Evolutionary conservation across 1,284 basidiomycete species (phyloP).

Genomic region (Laetiporus sulphureus): DNA sequence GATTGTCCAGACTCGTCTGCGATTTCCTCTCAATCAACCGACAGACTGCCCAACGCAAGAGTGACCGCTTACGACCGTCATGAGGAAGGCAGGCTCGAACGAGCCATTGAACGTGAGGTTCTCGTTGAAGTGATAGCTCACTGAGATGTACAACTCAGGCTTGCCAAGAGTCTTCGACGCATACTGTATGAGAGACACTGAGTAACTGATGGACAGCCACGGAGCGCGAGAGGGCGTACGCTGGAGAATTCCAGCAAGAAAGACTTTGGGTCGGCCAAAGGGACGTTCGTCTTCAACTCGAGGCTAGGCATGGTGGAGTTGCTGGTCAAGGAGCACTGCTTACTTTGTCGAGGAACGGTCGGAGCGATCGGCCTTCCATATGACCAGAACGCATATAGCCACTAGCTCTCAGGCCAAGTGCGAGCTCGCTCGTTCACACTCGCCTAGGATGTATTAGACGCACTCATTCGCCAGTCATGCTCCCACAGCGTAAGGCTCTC

Average conservation of each 20-base stretch:
- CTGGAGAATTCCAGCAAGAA: slow-evolving; percentile 55
- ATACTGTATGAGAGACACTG: slow-evolving; percentile 30
- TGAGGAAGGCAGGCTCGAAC: slow-evolving; percentile 54
- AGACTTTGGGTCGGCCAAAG: slow-evolving; percentile 41
- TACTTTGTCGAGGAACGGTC: too few species aligned
- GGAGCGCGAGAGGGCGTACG: slow-evolving; percentile 26
- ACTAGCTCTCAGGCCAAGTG: too few species aligned
- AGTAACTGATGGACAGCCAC: not conserved
- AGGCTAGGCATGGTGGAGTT: slow-evolving; percentile 50
- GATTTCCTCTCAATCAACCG: not conserved
- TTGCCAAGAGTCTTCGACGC: slow-evolving; percentile 44
- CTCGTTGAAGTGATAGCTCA: slow-evolving; percentile 49
- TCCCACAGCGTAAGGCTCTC: too few species aligned
- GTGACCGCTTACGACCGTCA: slow-evolving; percentile 40
- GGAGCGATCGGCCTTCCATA: too few species aligned
- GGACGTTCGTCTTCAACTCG: slow-evolving; percentile 53
- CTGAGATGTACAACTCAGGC: slow-evolving; percentile 44
- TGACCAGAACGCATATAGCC: too few species aligned
- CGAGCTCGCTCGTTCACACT: too few species aligned
- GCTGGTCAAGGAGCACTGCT: too few species aligned
- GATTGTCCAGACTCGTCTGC: slow-evolving; percentile 50
- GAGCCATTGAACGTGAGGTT: slow-evolving; percentile 50
- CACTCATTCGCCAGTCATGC: too few species aligned
- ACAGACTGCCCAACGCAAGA: too few species aligned
- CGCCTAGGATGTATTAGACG: too few species aligned